phyloP scores from a whole-genome alignment of 106 monocot species.

The Agapanthus africanus region DNA sequence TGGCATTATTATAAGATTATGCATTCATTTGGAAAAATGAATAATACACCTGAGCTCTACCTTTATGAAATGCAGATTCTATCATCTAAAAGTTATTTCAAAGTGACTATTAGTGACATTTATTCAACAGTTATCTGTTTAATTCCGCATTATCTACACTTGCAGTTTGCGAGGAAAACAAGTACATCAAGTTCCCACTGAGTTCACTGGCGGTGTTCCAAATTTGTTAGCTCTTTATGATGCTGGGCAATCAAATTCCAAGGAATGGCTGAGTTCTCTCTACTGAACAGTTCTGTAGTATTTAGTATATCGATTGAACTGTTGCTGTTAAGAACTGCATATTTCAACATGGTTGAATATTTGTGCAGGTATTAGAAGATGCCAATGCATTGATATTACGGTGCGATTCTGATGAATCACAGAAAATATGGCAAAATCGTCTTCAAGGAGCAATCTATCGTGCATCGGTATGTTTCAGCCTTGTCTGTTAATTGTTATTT shows the following conservation, averaged over 20 bases:
- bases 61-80: too few species aligned
- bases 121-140: too few species aligned
- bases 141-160: slow-evolving; percentile 10
- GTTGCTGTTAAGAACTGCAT: not conserved
- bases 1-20: too few species aligned
- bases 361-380: slow-evolving; percentile 79
- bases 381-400: slow-evolving; percentile 63
- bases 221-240: slow-evolving; percentile 79
- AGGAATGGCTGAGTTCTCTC: slow-evolving; percentile 34
- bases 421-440: slow-evolving; percentile 70
- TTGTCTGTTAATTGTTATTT: too few species aligned
- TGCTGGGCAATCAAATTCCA: slow-evolving; percentile 51
- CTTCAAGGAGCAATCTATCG: slow-evolving; percentile 94
- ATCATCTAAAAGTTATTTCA: not conserved
- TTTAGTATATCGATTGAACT: not conserved
- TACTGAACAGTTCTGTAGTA: not conserved
- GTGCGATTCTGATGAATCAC: slow-evolving; percentile 55
- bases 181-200: slow-evolving; percentile 61
- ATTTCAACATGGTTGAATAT: slow-evolving; percentile 6
- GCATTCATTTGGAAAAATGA: too few species aligned
- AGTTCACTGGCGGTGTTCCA: slow-evolving; percentile 41
- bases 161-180: slow-evolving; percentile 91
- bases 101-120: too few species aligned
- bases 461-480: slow-evolving; percentile 54
- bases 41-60: too few species aligned